Percentiles rank a stretch among this genome's conserved stretches.
Evolutionary conservation across 1,284 basidiomycete genomes (phyloP).

Genomic region (Trametes pubescens): DNA sequence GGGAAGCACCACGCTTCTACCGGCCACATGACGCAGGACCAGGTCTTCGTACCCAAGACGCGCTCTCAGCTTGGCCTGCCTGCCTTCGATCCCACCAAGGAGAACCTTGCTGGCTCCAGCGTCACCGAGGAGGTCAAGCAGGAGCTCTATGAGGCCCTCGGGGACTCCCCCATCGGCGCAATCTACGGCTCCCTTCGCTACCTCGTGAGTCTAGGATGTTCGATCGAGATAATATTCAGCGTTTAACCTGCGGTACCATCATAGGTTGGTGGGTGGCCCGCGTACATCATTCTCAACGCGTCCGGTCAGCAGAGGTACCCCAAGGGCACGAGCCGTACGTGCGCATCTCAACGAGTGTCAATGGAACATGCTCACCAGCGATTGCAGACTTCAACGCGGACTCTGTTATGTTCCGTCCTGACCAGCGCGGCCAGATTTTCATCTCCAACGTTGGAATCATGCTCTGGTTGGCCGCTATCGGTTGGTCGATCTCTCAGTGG

Average conservation of each 20-base stretch:
- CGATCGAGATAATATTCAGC: background rate
- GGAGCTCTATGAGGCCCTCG: conserved; percentile 41
- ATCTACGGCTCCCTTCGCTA: conserved; percentile 43
- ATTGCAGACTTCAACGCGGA: conserved; percentile 15
- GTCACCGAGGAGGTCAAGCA: conserved; percentile 75
- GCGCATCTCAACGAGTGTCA: conserved; percentile 42
- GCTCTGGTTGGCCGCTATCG: conserved; percentile 54
- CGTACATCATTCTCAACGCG: conserved; percentile 47
- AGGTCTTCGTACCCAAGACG: conserved; percentile 61
- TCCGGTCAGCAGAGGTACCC: conserved; percentile 74
- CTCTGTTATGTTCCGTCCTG: conserved; percentile 60
- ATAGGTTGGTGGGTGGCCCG: conserved; percentile 25
- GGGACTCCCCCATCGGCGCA: conserved; percentile 60
- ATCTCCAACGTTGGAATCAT: conserved; percentile 61
- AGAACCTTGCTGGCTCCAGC: conserved; percentile 74
- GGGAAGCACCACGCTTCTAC: conserved; percentile 97
- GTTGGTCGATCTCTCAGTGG: conserved; percentile 44
- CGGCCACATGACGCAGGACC: conserved; percentile 75
- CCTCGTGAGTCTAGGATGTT: conserved; percentile 23
- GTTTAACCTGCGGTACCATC: conserved; percentile 64
- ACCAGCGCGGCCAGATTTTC: conserved; percentile 58
- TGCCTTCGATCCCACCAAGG: conserved; percentile 63
- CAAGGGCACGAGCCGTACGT: conserved; percentile 74
- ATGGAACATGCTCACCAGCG: conserved; percentile 65
- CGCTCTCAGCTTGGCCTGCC: conserved; percentile 57